Base-by-base conservation (phyloP, 2,329 filamentous ascomycete genomes). In the Diaporthe ilicicola region DNA sequence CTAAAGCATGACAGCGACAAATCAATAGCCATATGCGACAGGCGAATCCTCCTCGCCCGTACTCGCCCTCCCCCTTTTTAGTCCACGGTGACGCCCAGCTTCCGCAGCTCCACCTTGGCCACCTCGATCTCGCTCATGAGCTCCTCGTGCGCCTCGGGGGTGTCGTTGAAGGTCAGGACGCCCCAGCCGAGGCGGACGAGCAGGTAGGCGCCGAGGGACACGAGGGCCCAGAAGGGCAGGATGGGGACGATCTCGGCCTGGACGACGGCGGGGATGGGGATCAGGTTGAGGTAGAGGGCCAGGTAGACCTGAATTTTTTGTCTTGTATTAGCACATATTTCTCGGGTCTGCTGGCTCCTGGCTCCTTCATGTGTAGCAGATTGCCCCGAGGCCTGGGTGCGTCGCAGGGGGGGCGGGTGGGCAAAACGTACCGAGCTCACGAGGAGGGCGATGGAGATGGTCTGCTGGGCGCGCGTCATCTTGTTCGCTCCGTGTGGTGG, bases 381-480 rank as follows among this genome's bases (percentile, higher is more conserved):
- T 4, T 44, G 7, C 34, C 17, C 13, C 13, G 12, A 56, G 39
- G 46, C 32, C 34, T 17, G 37, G n/a, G 22, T 8, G 55, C 24
- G 42, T 39, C 42, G 37, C 50, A 46, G 61, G 53, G 53, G 37
- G 29, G 61, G 65, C 6, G n/a, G 62, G 61, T 66, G 69, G 61
- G 69, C 67, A 56, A 53, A 72, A 75, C 90, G 77, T 91, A 98
- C 95, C 46, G 95, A 97, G 77, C 93, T 94, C 82, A 96, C 89
- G 76, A 98, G 88, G 78, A 98, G 90, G 78, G 91, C 92, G 78
- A 97, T 88, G 73, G 94, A 97, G 80, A 98, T 91, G 75, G 94
- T 95, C 83, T 98, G 95, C 82, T 94, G 92, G 27, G 96, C 96
- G 83, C 95, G 94, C 76, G 96, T 97, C 96, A 98, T 98, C 74